Percentiles rank a stretch among this genome's conserved stretches.
Conservation (phyloP, 2,329 filamentous ascomycete species). For the Fusarium heterosporum region DNA sequence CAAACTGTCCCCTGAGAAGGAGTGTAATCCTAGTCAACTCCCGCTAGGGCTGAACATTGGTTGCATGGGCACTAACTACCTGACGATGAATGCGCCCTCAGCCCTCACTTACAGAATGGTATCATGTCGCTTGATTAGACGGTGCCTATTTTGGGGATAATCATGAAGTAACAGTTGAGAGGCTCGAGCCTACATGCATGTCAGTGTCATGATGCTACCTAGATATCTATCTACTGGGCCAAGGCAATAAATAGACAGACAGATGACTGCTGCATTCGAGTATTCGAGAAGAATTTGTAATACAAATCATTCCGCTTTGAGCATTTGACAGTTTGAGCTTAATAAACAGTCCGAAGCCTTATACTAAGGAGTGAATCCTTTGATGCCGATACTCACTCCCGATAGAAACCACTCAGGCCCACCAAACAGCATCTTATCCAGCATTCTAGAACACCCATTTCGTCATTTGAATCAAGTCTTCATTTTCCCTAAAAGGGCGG, state of each 20-base stretch:
- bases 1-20: neutral
- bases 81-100: neutral
- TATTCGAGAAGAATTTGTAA: conserved; percentile 3
- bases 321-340: neutral
- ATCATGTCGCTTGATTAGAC: conserved; percentile 3
- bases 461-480: neutral
- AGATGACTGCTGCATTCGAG: neutral
- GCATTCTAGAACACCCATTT: neutral
- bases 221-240: neutral
- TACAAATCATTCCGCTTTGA: neutral
- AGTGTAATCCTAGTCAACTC: neutral
- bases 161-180: neutral
- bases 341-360: neutral
- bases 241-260: neutral
- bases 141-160: conserved; percentile 2
- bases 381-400: neutral
- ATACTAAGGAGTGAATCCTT: neutral
- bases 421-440: neutral
- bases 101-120: neutral
- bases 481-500: neutral
- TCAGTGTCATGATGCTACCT: conserved; percentile 2
- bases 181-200: neutral
- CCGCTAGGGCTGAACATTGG: conserved; percentile 32
- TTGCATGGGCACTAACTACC: no score
- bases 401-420: neutral